Conservation (phyloP, 2,329 filamentous ascomycete genomes). For the Huntiella savannae region DNA sequence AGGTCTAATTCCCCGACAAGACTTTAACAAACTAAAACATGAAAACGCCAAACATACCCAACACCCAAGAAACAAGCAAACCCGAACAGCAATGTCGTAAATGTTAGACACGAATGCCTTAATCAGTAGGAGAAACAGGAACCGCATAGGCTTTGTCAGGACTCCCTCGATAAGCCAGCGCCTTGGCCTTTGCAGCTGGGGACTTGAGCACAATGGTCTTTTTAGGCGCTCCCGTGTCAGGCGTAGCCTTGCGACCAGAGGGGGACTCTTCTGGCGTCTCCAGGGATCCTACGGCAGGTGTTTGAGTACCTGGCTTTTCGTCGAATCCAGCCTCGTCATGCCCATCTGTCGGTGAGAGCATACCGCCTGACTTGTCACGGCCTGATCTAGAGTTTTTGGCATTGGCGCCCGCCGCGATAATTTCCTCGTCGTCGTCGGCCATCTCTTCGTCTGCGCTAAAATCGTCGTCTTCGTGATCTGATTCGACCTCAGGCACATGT, state of each 20-base stretch:
- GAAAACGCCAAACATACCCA: neutral
- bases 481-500: conserved; percentile 38
- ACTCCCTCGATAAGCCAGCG: conserved; percentile 41
- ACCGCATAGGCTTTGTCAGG: conserved; percentile 34
- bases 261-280: conserved; percentile 11
- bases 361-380: conserved; percentile 17
- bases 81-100: neutral
- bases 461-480: conserved; percentile 33
- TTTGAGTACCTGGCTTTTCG: conserved; percentile 3
- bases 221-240: conserved; percentile 2
- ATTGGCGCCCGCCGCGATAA: conserved; percentile 21
- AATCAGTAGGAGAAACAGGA: conserved; percentile 11
- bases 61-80: neutral
- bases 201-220: conserved; percentile 11
- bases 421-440: conserved; percentile 33
- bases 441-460: conserved; percentile 37
- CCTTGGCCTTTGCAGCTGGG: conserved; percentile 21
- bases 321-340: neutral
- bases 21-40: neutral
- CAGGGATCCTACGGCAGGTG: conserved; percentile 3
- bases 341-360: conserved; percentile 9
- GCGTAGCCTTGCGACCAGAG: conserved; percentile 4
- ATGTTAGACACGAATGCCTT: neutral
- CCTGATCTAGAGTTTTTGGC: conserved; percentile 38
- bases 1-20: no score